Base-by-base conservation (phyloP, 2,329 filamentous ascomycete genomes). In the Xylaria digitata region DNA sequence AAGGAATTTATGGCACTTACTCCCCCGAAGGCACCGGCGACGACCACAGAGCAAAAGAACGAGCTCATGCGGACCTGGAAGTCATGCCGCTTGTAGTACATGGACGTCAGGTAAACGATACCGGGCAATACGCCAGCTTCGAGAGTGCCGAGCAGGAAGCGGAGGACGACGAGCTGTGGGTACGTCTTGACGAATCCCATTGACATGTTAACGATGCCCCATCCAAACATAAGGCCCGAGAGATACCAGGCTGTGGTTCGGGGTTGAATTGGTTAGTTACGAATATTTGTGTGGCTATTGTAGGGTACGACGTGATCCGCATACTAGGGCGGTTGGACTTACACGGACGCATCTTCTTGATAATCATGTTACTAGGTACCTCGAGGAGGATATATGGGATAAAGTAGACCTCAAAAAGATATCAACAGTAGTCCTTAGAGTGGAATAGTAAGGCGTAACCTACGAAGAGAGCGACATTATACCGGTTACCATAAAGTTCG, bases 71-170 rank as follows among this genome's bases (percentile, higher is more conserved):
- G 82, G 71, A 78, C 79, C 71, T 85, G 83, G 43, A 83, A 80
- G 72, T 86, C 83, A 68, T 82, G 79, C 30, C 82, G 77, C 62
- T 80, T 81, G 74, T 86, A 86, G 73, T 83, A 86, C 74, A 81
- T 82, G 19, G 81, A 82, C 0, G 82, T 82, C 26, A 84, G 73
- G 71, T 83, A 84, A 34, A 83, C 78, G 64, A 82, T 80, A 11
- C 79, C 81, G 0, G 83, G 83, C 55, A 85, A 78, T 3, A 84
- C 75, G 2, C 83, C 83, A 1, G 82, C 82, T 68, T 85, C 83
- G 15, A 83, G 79, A 1, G 79, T 73, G 1, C 83, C 83, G 6
- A 85, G 75, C 11, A 85, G 74, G 37, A 84, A 79, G 0, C 82
- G 81, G 9, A 82, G 77, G 0, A 74, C 79, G 15, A 84, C 73